Conservation (phyloP, 208 protist species). For the Acanthamoeba comandoni region DNA sequence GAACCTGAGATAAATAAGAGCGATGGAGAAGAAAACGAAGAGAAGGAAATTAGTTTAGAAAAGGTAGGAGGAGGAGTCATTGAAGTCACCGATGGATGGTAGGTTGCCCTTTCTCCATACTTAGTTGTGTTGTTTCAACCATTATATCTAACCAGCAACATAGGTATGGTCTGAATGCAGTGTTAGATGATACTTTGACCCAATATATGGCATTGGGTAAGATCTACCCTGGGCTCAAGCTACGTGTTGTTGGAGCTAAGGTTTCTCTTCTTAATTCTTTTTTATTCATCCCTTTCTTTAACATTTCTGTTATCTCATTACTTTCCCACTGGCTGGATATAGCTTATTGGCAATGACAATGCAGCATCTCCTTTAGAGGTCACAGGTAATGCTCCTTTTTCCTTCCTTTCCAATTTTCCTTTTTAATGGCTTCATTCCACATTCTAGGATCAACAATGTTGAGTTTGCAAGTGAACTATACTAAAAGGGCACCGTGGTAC, state of each 20-base stretch:
- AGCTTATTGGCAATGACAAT: constrained; percentile 37
- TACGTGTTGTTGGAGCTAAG: constrained; percentile 56
- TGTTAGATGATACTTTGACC: constrained; percentile 22
- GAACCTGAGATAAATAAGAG: too few species aligned
- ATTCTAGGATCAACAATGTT: constrained; percentile 33
- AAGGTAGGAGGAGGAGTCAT: constrained; percentile 11
- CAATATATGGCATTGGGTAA: constrained; percentile 56
- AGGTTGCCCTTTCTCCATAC: too few species aligned
- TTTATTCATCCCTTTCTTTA: not conserved
- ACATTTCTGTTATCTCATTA: too few species aligned
- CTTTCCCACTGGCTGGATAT: not conserved
- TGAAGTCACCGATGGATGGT: constrained; percentile 65
- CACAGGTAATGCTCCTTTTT: not conserved
- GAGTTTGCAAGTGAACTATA: constrained; percentile 2
- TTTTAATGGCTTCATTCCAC: not conserved
- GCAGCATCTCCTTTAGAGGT: constrained; percentile 21
- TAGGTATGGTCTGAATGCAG: constrained; percentile 6
- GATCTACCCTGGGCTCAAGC: constrained; percentile 34
- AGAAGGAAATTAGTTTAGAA: too few species aligned
- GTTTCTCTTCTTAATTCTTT: not conserved
- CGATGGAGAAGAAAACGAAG: too few species aligned
- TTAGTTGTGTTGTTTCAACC: too few species aligned
- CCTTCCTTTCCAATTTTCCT: not conserved
- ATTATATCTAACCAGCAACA: too few species aligned
- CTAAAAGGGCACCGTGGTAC: constrained; percentile 25